Percentiles rank a stretch among this genome's conserved stretches.
Evolutionary conservation across 257 asterid genomes (phyloP).

Genomic region (Salvia rosmarinus): DNA sequence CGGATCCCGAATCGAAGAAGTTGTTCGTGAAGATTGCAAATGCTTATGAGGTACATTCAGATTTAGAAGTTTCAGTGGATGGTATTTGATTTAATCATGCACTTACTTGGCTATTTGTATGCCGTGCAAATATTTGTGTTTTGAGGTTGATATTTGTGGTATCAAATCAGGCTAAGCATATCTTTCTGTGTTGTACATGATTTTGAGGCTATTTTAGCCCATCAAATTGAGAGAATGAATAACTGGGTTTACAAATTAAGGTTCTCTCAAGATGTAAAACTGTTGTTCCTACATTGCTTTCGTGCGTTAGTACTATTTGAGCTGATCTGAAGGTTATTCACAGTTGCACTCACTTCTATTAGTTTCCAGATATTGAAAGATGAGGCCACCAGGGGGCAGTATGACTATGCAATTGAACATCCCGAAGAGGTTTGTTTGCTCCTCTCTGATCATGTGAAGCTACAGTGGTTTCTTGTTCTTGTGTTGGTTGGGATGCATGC

Average conservation of each 20-base stretch:
- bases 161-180: neutral
- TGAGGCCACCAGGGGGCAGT: conserved; percentile 93
- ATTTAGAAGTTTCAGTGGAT: conserved; percentile 5
- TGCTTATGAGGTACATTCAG: conserved; percentile 79
- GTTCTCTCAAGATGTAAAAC: conserved; percentile 8
- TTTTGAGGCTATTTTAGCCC: neutral
- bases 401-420: conserved; percentile 94
- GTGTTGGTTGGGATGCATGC: conserved; percentile 21
- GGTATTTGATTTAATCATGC: neutral
- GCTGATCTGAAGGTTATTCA: neutral
- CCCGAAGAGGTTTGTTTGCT: conserved; percentile 83
- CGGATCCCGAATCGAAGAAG: conserved; percentile 87
- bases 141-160: neutral
- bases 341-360: conserved; percentile 28
- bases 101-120: neutral
- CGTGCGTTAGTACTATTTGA: neutral
- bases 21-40: conserved; percentile 79
- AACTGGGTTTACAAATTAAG: neutral
- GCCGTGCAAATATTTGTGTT: neutral
- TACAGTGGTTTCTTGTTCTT: conserved; percentile 12
- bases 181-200: neutral
- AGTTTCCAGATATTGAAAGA: conserved; percentile 81
- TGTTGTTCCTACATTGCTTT: neutral
- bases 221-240: conserved; percentile 1
- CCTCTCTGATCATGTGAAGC: conserved; percentile 24